Conservation (phyloP, 306 rosid species). For the Inga leiocalycina region DNA sequence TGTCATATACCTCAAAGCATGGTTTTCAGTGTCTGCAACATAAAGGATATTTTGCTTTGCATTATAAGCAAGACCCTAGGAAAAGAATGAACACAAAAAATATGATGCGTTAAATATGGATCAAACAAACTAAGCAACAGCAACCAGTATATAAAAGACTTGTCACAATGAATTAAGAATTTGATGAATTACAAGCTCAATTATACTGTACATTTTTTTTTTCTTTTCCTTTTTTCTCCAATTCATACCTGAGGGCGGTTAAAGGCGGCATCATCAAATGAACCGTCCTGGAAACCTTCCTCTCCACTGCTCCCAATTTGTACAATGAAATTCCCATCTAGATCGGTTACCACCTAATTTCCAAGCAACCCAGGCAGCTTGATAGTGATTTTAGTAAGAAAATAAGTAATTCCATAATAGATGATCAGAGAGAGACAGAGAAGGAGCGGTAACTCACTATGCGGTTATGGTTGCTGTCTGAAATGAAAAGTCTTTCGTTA, state of each 20-base stretch:
- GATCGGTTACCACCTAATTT: conserved; percentile 82
- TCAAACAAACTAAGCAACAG: conserved; percentile 10
- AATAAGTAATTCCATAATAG: conserved; percentile 14
- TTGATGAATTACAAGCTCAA: conserved; percentile 28
- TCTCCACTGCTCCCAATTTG: conserved; percentile 97
- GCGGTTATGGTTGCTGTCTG: conserved; percentile 97
- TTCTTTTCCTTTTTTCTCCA: background rate
- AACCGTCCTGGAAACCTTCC: conserved; percentile 89
- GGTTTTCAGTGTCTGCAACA: conserved; percentile 96
- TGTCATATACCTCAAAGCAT: conserved; percentile 81
- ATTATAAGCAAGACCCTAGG: conserved; percentile 93
- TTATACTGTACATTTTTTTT: background rate
- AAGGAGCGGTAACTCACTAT: conserved; percentile 61
- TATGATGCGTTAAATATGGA: conserved; percentile 19
- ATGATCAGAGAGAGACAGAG: conserved; percentile 15
- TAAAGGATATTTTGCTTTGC: conserved; percentile 83
- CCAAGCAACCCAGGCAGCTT: conserved; percentile 41
- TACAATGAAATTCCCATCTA: conserved; percentile 71
- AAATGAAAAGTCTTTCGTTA: conserved; percentile 93
- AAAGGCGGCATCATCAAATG: conserved; percentile 83
- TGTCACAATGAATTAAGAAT: conserved; percentile 20
- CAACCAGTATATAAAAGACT: conserved; percentile 28
- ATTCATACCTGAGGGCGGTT: conserved; percentile 86
- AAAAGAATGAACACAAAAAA: conserved; percentile 36
- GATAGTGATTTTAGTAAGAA: conserved; percentile 19